Conservation (phyloP, 129 eudicot genomes). For the Erigeron canadensis region DNA sequence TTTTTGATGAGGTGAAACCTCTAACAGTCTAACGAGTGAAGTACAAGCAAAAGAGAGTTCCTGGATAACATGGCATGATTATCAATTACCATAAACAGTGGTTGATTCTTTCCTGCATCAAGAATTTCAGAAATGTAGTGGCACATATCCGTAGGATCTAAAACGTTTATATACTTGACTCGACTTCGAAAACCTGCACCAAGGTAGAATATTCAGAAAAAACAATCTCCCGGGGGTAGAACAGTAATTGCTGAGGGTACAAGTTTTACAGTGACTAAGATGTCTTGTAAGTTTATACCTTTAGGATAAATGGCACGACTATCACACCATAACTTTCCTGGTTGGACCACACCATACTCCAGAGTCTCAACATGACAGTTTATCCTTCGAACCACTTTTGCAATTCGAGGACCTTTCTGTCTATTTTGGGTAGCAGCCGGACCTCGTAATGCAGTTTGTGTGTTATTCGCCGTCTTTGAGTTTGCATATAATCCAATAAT, state of each 20-base stretch:
- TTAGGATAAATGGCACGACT: slow-evolving; percentile 86
- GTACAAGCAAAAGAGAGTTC: background rate
- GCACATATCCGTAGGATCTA: slow-evolving; percentile 77
- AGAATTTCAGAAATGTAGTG: slow-evolving; percentile 80
- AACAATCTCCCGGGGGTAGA: slow-evolving; percentile 10
- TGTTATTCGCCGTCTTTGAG: slow-evolving; percentile 31
- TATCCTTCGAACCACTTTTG: slow-evolving; percentile 87
- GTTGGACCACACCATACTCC: slow-evolving; percentile 65
- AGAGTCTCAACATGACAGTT: slow-evolving; percentile 73
- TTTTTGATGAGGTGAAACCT: slow-evolving; percentile 3
- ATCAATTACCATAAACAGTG: slow-evolving; percentile 74
- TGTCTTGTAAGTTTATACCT: slow-evolving; percentile 43
- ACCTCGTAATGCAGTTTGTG: slow-evolving; percentile 37
- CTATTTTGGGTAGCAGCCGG: slow-evolving; percentile 51
- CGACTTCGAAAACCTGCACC: slow-evolving; percentile 88
- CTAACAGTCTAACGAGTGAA: background rate
- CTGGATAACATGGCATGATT: background rate
- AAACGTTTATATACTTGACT: slow-evolving; percentile 76
- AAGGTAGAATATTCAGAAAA: slow-evolving; percentile 18
- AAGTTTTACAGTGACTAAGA: background rate
- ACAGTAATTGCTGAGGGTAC: background rate
- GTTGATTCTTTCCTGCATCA: slow-evolving; percentile 72
- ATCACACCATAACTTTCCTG: slow-evolving; percentile 79
- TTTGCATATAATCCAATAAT: slow-evolving; percentile 45
- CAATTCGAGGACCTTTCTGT: slow-evolving; percentile 95